phyloP scores from a whole-genome alignment of 352 stramenopile genomes.

The Thalassiosira allenii region DNA sequence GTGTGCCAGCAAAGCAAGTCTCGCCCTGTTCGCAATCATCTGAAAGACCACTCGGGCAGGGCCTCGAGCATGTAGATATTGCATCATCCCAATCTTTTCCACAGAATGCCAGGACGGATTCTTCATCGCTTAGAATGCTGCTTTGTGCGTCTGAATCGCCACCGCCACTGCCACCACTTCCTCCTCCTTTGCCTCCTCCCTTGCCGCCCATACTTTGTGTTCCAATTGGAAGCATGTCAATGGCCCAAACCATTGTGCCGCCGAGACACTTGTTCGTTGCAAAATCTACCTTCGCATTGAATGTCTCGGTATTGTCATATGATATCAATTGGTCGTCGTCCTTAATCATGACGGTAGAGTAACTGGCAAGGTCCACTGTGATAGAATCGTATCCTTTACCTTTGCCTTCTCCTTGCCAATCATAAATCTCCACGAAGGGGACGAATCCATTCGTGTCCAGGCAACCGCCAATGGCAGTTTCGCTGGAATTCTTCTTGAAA shows the following conservation, averaged over 20 bases:
- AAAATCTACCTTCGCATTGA: slow-evolving; percentile 64
- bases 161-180: neutral
- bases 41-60: slow-evolving; percentile 72
- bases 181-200: neutral
- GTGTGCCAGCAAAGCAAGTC: slow-evolving; percentile 81
- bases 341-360: slow-evolving; percentile 61
- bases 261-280: slow-evolving; percentile 62
- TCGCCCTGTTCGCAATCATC: slow-evolving; percentile 76
- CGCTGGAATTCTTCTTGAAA: slow-evolving; percentile 57
- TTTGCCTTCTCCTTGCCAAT: slow-evolving; percentile 49
- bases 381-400: slow-evolving; percentile 59
- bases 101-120: slow-evolving; percentile 70
- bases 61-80: slow-evolving; percentile 64
- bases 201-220: slow-evolving; percentile 33
- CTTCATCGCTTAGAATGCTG: slow-evolving; percentile 51
- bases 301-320: slow-evolving; percentile 66
- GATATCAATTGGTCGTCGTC: slow-evolving; percentile 63
- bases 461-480: slow-evolving; percentile 62
- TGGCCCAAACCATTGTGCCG: slow-evolving; percentile 65
- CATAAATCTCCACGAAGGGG: slow-evolving; percentile 66
- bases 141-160: slow-evolving; percentile 16
- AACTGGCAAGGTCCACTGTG: slow-evolving; percentile 37
- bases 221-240: slow-evolving; percentile 59
- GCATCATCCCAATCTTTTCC: slow-evolving; percentile 82
- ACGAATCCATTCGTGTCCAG: slow-evolving; percentile 64